A percentile compares a stretch with the other conserved stretches of the same genome.
Conservation (phyloP, 2,329 filamentous ascomycete genomes). For the Clonostachys sp. region DNA sequence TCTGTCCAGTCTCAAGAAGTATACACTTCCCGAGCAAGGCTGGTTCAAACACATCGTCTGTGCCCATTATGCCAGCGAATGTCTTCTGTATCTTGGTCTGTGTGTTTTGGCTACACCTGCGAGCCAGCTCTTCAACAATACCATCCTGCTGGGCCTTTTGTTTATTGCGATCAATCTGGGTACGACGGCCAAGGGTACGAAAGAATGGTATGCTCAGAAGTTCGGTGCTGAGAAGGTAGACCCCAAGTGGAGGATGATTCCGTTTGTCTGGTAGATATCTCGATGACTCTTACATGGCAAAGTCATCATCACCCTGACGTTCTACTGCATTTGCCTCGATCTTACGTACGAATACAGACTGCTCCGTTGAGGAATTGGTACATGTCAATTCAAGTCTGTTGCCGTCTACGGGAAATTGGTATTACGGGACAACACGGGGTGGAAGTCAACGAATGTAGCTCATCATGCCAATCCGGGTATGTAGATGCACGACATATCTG, state of each 20-base stretch:
- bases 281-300: neutral
- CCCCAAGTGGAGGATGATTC: conserved; percentile 72
- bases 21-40: conserved; percentile 72
- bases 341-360: too few species aligned
- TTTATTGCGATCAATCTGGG: conserved; percentile 80
- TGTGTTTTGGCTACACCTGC: conserved; percentile 68
- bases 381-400: too few species aligned
- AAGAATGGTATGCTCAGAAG: conserved; percentile 71
- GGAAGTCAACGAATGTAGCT: too few species aligned
- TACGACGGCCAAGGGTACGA: conserved; percentile 74
- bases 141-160: conserved; percentile 61
- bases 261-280: conserved; percentile 45
- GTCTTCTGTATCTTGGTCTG: conserved; percentile 76
- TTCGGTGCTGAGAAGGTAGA: conserved; percentile 65
- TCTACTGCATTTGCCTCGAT: too few species aligned
- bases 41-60: conserved; percentile 72
- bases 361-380: too few species aligned
- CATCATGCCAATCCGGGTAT: too few species aligned
- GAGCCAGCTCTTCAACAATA: conserved; percentile 64
- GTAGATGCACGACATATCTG: too few species aligned
- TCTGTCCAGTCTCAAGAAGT: conserved; percentile 70
- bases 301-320: too few species aligned
- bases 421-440: too few species aligned
- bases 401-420: too few species aligned
- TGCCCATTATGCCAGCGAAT: conserved; percentile 90